phyloP scores from a whole-genome alignment of 2,329 filamentous ascomycete species.

The Boeremia exigua region DNA sequence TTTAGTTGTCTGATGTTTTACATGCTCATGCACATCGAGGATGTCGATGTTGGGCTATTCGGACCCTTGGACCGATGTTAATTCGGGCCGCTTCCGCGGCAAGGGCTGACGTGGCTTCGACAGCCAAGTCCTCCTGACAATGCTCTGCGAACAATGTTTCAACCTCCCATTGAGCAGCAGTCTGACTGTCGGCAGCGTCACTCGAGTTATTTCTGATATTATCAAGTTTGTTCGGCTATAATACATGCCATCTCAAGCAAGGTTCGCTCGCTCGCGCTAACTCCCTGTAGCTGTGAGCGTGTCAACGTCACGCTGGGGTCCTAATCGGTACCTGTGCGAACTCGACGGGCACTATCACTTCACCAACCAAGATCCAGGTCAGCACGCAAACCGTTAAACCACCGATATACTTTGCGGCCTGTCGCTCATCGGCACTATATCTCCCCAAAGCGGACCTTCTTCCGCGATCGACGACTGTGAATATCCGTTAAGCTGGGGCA shows the following conservation, averaged over 20 bases:
- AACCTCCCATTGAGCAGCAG: background rate
- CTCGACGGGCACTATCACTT: constrained; percentile 8
- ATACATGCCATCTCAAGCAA: background rate
- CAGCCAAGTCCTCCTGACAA: background rate
- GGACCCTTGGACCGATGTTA: background rate
- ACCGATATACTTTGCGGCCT: constrained; percentile 18
- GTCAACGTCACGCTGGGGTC: constrained; percentile 7
- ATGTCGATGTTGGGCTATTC: background rate
- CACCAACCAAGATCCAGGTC: constrained; percentile 9
- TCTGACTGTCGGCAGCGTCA: background rate
- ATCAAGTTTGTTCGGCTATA: background rate
- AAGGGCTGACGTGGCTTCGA: constrained; percentile 13
- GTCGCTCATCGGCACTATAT: background rate
- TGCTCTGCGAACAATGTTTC: background rate
- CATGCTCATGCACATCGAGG: constrained; percentile 1
- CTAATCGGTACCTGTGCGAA: constrained; percentile 2
- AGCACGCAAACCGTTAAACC: constrained; percentile 16
- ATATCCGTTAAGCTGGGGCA: constrained; percentile 10
- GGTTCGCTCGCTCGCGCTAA: background rate
- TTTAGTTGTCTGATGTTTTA: background rate
- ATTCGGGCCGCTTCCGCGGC: constrained; percentile 15
- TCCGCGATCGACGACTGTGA: constrained; percentile 16
- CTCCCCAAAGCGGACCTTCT: constrained; percentile 10
- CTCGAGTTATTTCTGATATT: background rate
- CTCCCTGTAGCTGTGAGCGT: background rate